These are phyloP conservation scores for Lachnellula arida DNA, from an alignment of 2,329 filamentous ascomycete genomes.

Conservation along the genomic window DNA sequence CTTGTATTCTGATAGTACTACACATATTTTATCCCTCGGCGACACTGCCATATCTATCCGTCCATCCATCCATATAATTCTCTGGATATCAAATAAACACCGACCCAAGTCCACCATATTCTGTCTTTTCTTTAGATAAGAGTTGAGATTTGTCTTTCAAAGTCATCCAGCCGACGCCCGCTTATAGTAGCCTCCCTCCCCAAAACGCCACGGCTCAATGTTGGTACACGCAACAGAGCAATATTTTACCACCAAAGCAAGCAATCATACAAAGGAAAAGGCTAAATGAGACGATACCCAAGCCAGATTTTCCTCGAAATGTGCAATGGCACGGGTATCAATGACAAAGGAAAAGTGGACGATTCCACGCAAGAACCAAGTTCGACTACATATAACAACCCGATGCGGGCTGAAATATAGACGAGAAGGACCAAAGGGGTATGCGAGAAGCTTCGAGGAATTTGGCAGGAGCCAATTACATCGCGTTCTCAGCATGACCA, in stretches of 20 bases:
- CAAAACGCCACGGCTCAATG: constrained; percentile 28
- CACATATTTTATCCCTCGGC: too few species aligned
- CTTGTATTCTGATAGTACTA: too few species aligned
- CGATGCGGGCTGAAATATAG: constrained; percentile 11
- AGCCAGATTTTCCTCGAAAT: constrained; percentile 15
- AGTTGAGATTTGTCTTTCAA: constrained; percentile 28
- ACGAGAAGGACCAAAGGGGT: constrained; percentile 10
- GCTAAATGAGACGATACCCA: constrained; percentile 23
- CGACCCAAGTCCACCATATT: neutral
- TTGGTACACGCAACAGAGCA: constrained; percentile 29
- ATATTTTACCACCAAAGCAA: constrained; percentile 11
- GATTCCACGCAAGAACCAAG: constrained; percentile 9
- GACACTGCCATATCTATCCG: too few species aligned
- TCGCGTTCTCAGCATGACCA: constrained; percentile 30
- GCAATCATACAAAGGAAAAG: constrained; percentile 9
- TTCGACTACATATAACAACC: constrained; percentile 11
- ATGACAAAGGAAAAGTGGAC: constrained; percentile 22
- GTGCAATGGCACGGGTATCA: constrained; percentile 31
- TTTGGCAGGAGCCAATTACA: constrained; percentile 4
- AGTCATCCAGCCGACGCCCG: neutral
- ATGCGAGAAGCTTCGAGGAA: constrained; percentile 10
- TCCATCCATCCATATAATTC: too few species aligned
- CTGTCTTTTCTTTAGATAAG: constrained; percentile 11
- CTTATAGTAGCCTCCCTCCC: constrained; percentile 1
- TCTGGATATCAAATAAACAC: too few species aligned